Percentiles rank a stretch among this genome's conserved stretches.
phyloP scores from a whole-genome alignment of 1,139 yeast species.

The Geotrichum australiense region DNA sequence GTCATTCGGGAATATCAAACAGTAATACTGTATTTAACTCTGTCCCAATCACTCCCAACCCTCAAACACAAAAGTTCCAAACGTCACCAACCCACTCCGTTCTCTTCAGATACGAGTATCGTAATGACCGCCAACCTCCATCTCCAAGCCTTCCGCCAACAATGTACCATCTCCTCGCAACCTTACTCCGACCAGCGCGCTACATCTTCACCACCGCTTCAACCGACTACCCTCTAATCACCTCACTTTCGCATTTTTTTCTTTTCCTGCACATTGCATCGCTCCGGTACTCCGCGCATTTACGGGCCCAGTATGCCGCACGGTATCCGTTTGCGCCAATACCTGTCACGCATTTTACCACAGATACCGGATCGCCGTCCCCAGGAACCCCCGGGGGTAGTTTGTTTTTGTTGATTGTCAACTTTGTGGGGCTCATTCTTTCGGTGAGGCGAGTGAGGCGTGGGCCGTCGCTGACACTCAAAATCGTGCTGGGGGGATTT shows the following conservation, averaged over 20 bases:
- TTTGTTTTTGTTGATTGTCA: constrained; percentile 7
- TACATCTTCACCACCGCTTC: constrained; percentile 17
- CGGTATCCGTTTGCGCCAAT: constrained; percentile 13
- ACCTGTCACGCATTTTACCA: constrained; percentile 3
- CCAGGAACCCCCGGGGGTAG: constrained; percentile 16
- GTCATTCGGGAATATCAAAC: no score
- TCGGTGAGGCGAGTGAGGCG: constrained; percentile 6
- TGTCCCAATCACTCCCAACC: no score
- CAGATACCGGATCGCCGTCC: constrained; percentile 13
- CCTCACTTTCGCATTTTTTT: constrained; percentile 13
- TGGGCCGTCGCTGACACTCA: constrained; percentile 11
- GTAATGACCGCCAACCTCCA: no score
- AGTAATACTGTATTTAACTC: no score
- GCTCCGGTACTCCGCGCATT: constrained; percentile 11
- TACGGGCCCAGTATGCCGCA: constrained; percentile 11
- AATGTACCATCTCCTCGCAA: neutral
- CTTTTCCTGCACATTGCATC: constrained; percentile 12
- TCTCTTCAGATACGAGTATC: no score
- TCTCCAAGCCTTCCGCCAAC: neutral
- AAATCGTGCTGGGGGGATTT: neutral
- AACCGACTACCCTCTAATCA: constrained; percentile 19
- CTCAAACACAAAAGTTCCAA: neutral
- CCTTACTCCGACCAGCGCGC: neutral
- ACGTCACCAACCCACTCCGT: constrained; percentile 1
- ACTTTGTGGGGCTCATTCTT: constrained; percentile 8